Evolutionary conservation across 257 asterid genomes (phyloP), one percentile per base, ranked within the genome.

Genomic region (Solanum clarkiae): DNA sequence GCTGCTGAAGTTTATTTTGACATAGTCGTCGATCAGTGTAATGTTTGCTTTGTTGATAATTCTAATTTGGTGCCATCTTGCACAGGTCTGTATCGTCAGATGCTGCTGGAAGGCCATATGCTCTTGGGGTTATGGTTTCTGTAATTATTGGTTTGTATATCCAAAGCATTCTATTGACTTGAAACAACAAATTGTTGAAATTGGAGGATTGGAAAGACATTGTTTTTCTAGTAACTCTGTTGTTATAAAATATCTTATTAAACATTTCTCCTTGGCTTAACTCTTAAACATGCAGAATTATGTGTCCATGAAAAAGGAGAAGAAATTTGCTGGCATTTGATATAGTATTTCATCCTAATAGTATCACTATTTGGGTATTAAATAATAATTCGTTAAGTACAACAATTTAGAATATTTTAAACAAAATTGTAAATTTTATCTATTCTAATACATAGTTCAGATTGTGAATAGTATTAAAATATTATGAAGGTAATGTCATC

Each of bases 121-220:
- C 69, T 75, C 83, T 92, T 26, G 40, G 88, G 42, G 26, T 84
- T 62, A 14, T 87, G 82, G 83, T 92, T 86, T 88, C 90, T 87
- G 86, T 91, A 42, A n/a, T 88, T 45, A 72, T 89, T 36, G 90
- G 86, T 71, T 56, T 92, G 80, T 90, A 60, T 86, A 90, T 85
- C 88, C 95, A 92, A 87, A 90, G 91, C 86, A 90, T 88, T 16
- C 24, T 63, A 70, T 81, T 87, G 72, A 87, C 85, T 84, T 94
- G 90, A 93, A 88, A 65, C 54, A 45, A 75, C 59, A 36, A 54
- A 49, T 29, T 29, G 57, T 54, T 53, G 82, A 60, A n/a, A 6
- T 12, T 3, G 59, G 69, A 82, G 54, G 63, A 77, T 45, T 77
- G 53, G 82, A 26, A 77, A 29, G 65, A 53, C 82, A 26, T 7